phyloP scores from a whole-genome alignment of 352 stramenopile species.

The Blastocystis sp. region DNA sequence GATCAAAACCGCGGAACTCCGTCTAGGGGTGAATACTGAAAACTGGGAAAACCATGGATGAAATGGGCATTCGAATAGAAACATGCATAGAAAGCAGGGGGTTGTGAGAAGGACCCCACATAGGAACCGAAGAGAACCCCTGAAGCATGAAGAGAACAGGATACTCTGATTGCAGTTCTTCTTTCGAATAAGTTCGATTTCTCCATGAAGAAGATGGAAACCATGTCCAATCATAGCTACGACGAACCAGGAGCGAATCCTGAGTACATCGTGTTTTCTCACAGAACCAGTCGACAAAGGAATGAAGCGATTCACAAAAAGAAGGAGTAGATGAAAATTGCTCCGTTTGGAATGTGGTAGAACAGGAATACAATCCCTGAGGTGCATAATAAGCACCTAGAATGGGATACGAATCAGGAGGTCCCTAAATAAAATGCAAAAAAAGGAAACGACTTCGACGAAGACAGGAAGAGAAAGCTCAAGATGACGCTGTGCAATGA shows the following conservation, averaged over 20 bases:
- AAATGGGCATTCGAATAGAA: background rate
- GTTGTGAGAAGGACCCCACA: constrained; percentile 14
- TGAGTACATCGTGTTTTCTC: background rate
- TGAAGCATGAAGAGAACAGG: constrained; percentile 51
- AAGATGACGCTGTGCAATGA: background rate
- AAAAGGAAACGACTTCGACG: background rate
- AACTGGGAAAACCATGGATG: background rate
- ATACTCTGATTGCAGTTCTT: background rate
- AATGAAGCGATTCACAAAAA: background rate
- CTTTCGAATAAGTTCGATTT: background rate
- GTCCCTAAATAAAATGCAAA: background rate
- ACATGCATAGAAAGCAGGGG: background rate
- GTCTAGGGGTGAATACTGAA: background rate
- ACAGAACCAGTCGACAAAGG: background rate
- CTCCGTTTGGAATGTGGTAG: background rate
- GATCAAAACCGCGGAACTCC: constrained; percentile 10
- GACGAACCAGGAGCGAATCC: background rate
- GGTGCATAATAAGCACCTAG: background rate
- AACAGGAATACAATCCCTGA: background rate
- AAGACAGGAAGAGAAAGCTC: constrained; percentile 21
- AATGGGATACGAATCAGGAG: background rate
- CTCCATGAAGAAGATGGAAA: background rate
- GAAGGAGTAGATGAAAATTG: background rate
- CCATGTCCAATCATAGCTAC: constrained; percentile 13
- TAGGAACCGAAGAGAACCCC: constrained; percentile 39